These are phyloP conservation scores for Myriosclerotinia duriaeana DNA, from an alignment of 2,329 filamentous ascomycete species.

Conservation along the genomic window DNA sequence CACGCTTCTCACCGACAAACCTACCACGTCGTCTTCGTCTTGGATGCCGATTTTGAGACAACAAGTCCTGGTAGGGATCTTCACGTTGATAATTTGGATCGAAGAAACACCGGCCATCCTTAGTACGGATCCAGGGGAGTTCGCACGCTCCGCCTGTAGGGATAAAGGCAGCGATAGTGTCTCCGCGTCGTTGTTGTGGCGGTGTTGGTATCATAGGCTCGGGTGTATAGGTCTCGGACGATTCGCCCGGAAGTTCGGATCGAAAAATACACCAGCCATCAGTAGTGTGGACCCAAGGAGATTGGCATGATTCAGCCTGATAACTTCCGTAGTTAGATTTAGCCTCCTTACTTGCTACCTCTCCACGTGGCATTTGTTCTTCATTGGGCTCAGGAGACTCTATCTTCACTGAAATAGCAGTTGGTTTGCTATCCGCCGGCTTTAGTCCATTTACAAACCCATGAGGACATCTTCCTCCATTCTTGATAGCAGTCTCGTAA, in stretches of 20 bases:
- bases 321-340: not conserved
- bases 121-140: constrained; percentile 3
- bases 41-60: not conserved
- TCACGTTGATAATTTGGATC: constrained; percentile 2
- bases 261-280: constrained; percentile 5
- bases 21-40: not conserved
- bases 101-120: constrained; percentile 2
- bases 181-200: too few species aligned
- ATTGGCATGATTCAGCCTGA: not conserved
- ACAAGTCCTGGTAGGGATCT: not conserved
- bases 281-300: not conserved
- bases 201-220: too few species aligned
- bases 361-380: not conserved
- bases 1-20: not conserved
- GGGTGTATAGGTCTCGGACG: too few species aligned
- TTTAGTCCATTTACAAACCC: not conserved
- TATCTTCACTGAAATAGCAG: not conserved
- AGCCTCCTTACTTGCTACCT: not conserved
- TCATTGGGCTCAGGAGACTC: not conserved
- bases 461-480: not conserved
- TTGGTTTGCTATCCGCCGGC: constrained; percentile 6
- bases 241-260: too few species aligned
- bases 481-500: not conserved
- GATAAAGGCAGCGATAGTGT: too few species aligned
- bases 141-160: not conserved